phyloP scores from a whole-genome alignment of 768 basidiomycete genomes.

The Glaciozyma martinii region DNA sequence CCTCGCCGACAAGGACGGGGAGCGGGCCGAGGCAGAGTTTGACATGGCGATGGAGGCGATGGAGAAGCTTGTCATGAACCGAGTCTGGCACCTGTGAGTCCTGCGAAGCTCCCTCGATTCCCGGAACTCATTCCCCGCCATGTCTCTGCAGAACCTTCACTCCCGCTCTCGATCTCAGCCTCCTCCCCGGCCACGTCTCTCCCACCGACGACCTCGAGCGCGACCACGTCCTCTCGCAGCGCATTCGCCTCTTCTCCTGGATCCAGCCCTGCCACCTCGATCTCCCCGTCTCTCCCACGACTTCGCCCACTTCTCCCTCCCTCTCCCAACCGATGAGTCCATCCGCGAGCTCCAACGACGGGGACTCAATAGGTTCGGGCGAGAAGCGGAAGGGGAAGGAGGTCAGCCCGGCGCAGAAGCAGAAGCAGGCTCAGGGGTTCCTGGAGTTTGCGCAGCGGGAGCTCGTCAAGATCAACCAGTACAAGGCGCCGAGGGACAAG shows the following conservation, averaged over 20 bases:
- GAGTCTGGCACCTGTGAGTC: conserved; percentile 85
- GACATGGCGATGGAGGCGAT: conserved; percentile 85
- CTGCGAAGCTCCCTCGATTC: background rate
- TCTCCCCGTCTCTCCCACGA: conserved; percentile 47
- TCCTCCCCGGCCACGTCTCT: conserved; percentile 45
- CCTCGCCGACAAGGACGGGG: conserved; percentile 6
- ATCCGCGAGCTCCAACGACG: background rate
- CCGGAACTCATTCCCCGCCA: background rate
- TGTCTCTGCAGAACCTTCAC: conserved; percentile 66
- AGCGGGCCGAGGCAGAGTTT: conserved; percentile 70
- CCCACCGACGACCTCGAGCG: conserved; percentile 91
- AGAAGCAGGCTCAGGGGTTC: conserved; percentile 16
- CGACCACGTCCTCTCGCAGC: conserved; percentile 79
- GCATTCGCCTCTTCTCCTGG: conserved; percentile 87
- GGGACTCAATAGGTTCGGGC: background rate
- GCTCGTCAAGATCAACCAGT: conserved; percentile 91
- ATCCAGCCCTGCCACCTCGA: conserved; percentile 81
- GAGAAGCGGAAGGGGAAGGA: background rate
- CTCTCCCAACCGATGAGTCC: background rate
- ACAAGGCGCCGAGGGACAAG: conserved; percentile 97
- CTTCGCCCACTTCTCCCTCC: background rate
- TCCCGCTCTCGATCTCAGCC: conserved; percentile 60
- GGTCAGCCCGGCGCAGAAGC: background rate
- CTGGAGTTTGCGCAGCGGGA: conserved; percentile 44
- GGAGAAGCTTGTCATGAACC: conserved; percentile 99